Percentiles rank a stretch among this genome's conserved stretches.
Conservation (phyloP, 225 moss, liverwort and hornwort species). For the Polytrichum commune region DNA sequence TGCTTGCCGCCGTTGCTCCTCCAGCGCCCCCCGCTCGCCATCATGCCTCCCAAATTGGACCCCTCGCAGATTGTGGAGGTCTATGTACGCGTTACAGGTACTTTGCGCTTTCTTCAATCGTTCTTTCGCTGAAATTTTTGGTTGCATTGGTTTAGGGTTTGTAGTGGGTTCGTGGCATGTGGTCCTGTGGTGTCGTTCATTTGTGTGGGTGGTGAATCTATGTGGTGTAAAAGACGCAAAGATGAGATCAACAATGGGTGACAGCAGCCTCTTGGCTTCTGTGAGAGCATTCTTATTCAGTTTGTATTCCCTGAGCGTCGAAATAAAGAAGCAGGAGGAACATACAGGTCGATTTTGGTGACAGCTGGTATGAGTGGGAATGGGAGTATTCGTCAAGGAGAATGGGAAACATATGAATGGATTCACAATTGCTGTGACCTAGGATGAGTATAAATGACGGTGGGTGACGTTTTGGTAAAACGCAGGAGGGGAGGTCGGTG, state of each 20-base stretch:
- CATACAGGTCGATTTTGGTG: too few species aligned
- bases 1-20: too few species aligned
- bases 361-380: too few species aligned
- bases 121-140: not conserved
- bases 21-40: not conserved
- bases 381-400: too few species aligned
- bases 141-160: not conserved
- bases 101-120: not conserved
- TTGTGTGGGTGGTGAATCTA: too few species aligned
- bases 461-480: not conserved
- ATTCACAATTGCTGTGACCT: not conserved
- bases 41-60: slow-evolving; percentile 65
- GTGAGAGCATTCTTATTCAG: slow-evolving; percentile 17
- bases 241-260: slow-evolving; percentile 19
- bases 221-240: slow-evolving; percentile 5
- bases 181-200: not conserved
- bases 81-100: slow-evolving; percentile 51
- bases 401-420: too few species aligned
- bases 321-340: too few species aligned
- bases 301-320: slow-evolving; percentile 47
- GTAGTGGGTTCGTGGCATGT: not conserved
- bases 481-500: slow-evolving; percentile 62
- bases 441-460: not conserved
- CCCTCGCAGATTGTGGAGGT: slow-evolving; percentile 60
- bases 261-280: slow-evolving; percentile 25